Evolutionary conservation across 2,329 filamentous ascomycete genomes (phyloP), one percentile per base, ranked within the genome.

Genomic region (Ascosphaera pollenicola): DNA sequence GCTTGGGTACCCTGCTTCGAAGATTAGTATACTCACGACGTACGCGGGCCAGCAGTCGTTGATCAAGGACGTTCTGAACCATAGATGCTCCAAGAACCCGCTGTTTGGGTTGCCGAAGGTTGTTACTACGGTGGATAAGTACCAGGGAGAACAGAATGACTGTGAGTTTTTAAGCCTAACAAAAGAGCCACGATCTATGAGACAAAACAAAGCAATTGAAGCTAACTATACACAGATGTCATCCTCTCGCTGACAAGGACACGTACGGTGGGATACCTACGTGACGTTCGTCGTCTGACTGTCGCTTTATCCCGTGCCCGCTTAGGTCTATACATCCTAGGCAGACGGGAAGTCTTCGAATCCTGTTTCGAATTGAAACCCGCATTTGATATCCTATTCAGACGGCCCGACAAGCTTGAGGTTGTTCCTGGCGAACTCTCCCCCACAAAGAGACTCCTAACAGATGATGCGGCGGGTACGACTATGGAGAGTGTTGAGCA

Each of bases 101-200:
- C 63, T 95, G 16, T 98, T 98, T 58, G 85, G 87, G 7, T 62
- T 93, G 56, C 89, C 89, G 15, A 79, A 77, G 57, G 77, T 79
- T 39, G 82, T 98, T 19, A 85, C 82, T 3, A 98, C 91, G 3
- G 87, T 98, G 45, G 89, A 98, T 62, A 94, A 93, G 57, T 98
- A 95, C 52, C 89, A 98, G 62, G 91, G 89, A 55, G 89, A 98
- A 64, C 89, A 98, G 60, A 98, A 98, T 58, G 89, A 98, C 53
- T 95, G 82, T 89, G 68, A 68, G 79, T 73, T 41, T 31, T 5
- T 24, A 24, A 5, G n/a, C n/a, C n/a, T n/a, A n/a, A n/a, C n/a
- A n/a, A 28, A 28, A 28, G 24, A 7, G 13, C 35, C 17, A 37
- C 34, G 35, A 3, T n/a, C 3, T 6, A 39, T 4, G 17, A 24